Evolutionary conservation across 192 early-diverging fungal genomes (phyloP), one percentile per base, ranked within the genome.

Genomic region (Phycomyces nitens): DNA sequence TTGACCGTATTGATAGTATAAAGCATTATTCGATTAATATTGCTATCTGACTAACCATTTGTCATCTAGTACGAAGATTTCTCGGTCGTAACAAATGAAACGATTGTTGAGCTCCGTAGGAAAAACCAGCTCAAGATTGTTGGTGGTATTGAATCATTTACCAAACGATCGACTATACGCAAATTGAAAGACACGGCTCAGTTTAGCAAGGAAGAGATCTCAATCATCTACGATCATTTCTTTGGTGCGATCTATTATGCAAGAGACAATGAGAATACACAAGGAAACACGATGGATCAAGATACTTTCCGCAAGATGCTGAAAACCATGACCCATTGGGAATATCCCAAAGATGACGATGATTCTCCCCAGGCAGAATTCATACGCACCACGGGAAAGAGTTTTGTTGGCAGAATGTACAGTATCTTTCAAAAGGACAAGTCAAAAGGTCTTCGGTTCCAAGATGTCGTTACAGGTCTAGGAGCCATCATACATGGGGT

Each of bases 381-480:
- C 10, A 34, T 55, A 43, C 16, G 0, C 18, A 43, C 12, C 9
- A n/a, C 39, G 53, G 42, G 21, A 21, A 38, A 62, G 40, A 52
- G 41, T 38, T 65, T 66, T 61, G 53, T 72, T 24, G 42, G 42
- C 9, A 60, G 71, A 27, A 16, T 71, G n/a, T 70, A 58, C 59
- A 51, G 47, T 34, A 55, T 51, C 39, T 61, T 69, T 40, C 22
- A 63, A 52, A 24, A 41, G 44, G 75, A 53, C 55, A 42, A 24
- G 8, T 67, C n/a, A 56, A 68, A 23, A 57, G 84, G 50, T 50
- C 59, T 62, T 64, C 76, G 52, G 55, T 80, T 68, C 49, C 84
- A 89, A 69, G 88, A 94, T 43, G 80, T 91, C 40, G 89, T 96
- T 5, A 77, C 74, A 7, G 93, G 89, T 10, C 75, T 97, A 24